Base-by-base conservation (phyloP, 2,329 filamentous ascomycete genomes). In the Penicillium sp. region DNA sequence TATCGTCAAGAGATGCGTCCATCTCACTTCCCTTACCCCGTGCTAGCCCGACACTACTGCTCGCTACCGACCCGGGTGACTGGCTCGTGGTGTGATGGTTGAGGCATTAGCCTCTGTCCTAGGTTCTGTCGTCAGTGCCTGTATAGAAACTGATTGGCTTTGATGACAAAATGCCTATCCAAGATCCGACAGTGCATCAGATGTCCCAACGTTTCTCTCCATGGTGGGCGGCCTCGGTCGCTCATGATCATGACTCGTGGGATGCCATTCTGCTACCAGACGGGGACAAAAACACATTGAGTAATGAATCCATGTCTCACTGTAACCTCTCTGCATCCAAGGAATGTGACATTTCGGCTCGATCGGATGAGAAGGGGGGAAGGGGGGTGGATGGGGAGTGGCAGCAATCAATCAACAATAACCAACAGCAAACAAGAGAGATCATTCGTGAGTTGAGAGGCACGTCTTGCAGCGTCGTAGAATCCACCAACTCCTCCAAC, bases 81-180 rank as follows among this genome's bases (percentile, higher is more conserved):
- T 47, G 55, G 52, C 40, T 34, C 52, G 48, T 45, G 55, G 55
- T 58, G 55, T 58, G 55, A 58, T 52, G 18, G 44, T 54, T 51
- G 40, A 52, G 42, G 55, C 55, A 58, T 55, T 58, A 58, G 55
- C 43, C 28, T n/a, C 26, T 26, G 16, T 31, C 34, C 36, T 37
- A 28, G 45, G 21, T 40, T 40, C 23, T 31, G 39, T 48, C 9
- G 53, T 55, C 40, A 50, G 48, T 55, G 55, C 48, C 28, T 55
- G 34, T 49, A 14, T 9, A 10, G 1, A 9, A 5, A 16, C 5
- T 52, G 44, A 55, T 58, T 58, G 55, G 55, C 23, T 26, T 23
- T 9, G 10, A 19, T 16, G 13, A 5, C 24, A 45, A 4, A 18
- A 49, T 24, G 7, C 26, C 26, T 52, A 34, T 31, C 33, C 28